Base-by-base conservation (phyloP, 345 rosid genomes). In the Turritis glabra region DNA sequence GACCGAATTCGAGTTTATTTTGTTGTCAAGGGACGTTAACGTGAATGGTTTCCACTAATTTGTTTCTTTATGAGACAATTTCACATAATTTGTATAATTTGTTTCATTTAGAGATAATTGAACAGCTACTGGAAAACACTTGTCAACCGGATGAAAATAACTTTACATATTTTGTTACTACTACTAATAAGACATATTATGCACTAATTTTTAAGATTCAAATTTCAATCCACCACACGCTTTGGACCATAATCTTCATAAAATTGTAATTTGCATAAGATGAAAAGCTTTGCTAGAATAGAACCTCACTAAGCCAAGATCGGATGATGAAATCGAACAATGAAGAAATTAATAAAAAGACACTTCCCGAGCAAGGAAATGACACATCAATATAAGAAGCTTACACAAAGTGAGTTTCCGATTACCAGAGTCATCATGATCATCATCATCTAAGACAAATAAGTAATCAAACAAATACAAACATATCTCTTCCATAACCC, bases 331-430 rank as follows among this genome's bases (percentile, higher is more conserved):
- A n/a, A n/a, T n/a, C 3, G 12, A 41, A 68, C 8, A 38, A 68
- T 32, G 22, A 52, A 61, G 26, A 14, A 35, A 15, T 37, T 51
- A 68, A 54, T 33, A 59, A 46, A 46, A 76, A 33, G 76, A 64
- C 60, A 64, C 13, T 71, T 77, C 72, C 67, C 7, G 21, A 70
- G 76, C 15, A 55, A 48, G 80, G 80, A 70, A 55, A 29, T 54
- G 51, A 70, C 74, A 69, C 53, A 57, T 13, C 32, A 10, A 14
- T n/a, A 38, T 27, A 10, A 37, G 23, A 58, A 17, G 57, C 77
- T 73, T 44, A 73, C 61, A 75, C 60, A 37, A 69, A 44, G 58
- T 52, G 2, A 41, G 72, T 66, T 66, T 29, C 33, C 35, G 26
- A 47, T 58, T 26, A 32, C 17, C 30, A 10, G 75, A 48, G 13